Conservation (phyloP, 192 early-diverging fungal genomes). For the Entomortierella lignicola region DNA sequence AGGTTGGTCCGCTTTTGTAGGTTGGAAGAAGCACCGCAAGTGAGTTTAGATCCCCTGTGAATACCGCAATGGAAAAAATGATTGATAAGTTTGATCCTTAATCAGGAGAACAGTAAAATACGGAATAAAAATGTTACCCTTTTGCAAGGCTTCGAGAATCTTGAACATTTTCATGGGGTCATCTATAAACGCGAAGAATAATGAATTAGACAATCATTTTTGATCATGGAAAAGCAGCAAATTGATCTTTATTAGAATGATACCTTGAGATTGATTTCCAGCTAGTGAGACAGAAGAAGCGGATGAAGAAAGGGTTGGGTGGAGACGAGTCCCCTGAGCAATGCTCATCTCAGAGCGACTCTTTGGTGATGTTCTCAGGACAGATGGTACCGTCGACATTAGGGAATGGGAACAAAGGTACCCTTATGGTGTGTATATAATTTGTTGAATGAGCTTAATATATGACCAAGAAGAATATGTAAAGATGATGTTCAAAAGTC, state of each 20-base stretch:
- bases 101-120: background rate
- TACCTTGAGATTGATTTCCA: background rate
- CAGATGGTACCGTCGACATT: conserved; percentile 47
- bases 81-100: background rate
- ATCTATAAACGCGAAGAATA: conserved; percentile 12
- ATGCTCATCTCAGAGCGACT: conserved; percentile 38
- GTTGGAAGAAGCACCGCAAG: conserved; percentile 30
- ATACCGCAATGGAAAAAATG: background rate
- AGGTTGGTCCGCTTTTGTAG: conserved; percentile 20
- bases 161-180: conserved; percentile 56
- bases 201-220: too few relatives aligned
- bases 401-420: background rate
- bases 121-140: conserved; percentile 17
- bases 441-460: too few relatives aligned
- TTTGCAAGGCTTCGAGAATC: conserved; percentile 51
- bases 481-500: too few relatives aligned
- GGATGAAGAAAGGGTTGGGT: background rate
- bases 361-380: conserved; percentile 32
- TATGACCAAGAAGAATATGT: too few relatives aligned
- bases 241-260: background rate
- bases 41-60: conserved; percentile 29
- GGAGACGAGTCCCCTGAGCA: background rate
- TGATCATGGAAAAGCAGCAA: too few relatives aligned
- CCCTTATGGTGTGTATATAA: too few relatives aligned
- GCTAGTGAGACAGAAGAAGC: background rate